These are phyloP conservation scores for Metschnikowia vanudenii DNA, from an alignment of 805 yeast genomes.

Conservation along the genomic window DNA sequence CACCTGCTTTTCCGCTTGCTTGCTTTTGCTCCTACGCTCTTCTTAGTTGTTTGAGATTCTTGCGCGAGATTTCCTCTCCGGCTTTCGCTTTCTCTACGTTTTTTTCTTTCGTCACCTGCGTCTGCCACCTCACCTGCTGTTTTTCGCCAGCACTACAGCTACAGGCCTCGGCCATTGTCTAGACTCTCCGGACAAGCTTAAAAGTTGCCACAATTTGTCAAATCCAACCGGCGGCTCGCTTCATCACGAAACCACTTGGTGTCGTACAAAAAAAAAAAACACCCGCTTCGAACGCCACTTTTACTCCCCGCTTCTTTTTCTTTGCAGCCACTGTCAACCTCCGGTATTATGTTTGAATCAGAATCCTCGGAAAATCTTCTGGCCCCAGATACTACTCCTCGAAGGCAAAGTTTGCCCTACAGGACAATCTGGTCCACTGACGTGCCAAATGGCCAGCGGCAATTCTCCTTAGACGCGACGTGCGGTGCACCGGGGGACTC, in stretches of 20 bases:
- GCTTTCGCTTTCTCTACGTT: not conserved
- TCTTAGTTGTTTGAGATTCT: too few species aligned
- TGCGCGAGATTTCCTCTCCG: too few species aligned
- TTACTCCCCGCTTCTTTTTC: not conserved
- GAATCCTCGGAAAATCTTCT: slow-evolving; percentile 3
- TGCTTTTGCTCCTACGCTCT: too few species aligned
- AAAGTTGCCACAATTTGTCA: slow-evolving; percentile 1
- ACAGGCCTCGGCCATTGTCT: slow-evolving; percentile 15
- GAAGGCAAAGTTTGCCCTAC: slow-evolving; percentile 8
- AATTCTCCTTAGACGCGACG: slow-evolving; percentile 11
- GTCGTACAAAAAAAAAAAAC: not conserved
- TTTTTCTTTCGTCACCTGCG: not conserved
- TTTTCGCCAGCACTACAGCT: slow-evolving; percentile 13
- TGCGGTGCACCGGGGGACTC: not conserved
- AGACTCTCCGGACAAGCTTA: slow-evolving; percentile 11
- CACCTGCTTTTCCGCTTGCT: too few species aligned
- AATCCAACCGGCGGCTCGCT: not conserved
- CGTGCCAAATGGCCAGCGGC: slow-evolving; percentile 4
- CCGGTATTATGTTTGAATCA: slow-evolving; percentile 2
- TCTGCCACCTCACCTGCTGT: slow-evolving; percentile 7
- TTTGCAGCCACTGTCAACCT: slow-evolving; percentile 6
- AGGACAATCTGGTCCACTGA: slow-evolving; percentile 14
- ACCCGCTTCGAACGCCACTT: not conserved
- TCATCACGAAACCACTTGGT: not conserved
- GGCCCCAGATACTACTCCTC: not conserved